Evolutionary conservation across 108 stramenopile genomes (phyloP), one percentile per base, ranked within the genome.

Genomic region (Stephanodiscus minutulus): DNA sequence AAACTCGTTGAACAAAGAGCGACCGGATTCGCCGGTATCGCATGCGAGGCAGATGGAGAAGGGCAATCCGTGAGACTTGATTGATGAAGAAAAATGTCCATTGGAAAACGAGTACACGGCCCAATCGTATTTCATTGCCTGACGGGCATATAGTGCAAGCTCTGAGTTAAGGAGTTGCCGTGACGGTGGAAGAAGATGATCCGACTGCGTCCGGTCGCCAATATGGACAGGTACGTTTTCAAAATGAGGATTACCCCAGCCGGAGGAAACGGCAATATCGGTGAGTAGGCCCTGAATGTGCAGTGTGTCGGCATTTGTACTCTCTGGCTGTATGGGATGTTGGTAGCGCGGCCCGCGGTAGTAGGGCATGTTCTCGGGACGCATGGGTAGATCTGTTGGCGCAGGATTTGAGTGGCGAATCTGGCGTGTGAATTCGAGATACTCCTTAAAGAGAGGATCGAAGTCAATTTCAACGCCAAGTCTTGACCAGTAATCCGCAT

Each of bases 101-200:
- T n/a, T n/a, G n/a, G n/a, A n/a, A n/a, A n/a, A 55, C 22, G 54
- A 55, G 24, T 55, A 55, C 11, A 55, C 22, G 22, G 24, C 54
- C 54, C 54, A 55, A 2, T 25, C 22, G 22, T 25, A 55, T 2
- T 2, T 11, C 11, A 24, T 25, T 21, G 24, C 20, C 2, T 25
- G 1, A 25, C 24, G 24, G 24, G 24, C 54, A 25, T 21, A 11
- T 11, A 7, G 5, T 2, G 54, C 11, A 2, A 25, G 54, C 25
- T 55, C 48, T 20, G 17, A 17, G 20, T 49, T 49, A 20, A 49
- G 48, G 48, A 20, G 17, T 17, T 17, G 48, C 20, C 20, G 48
- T 20, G 17, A 20, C 3, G 20, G 3, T 20, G 48, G 20, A 17
- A 8, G 17, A 20, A 8, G 6, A 49, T 4, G 48, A 3, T 2